phyloP scores from a whole-genome alignment of 2,329 filamentous ascomycete species.

The Exophiala phaeomuriformis region DNA sequence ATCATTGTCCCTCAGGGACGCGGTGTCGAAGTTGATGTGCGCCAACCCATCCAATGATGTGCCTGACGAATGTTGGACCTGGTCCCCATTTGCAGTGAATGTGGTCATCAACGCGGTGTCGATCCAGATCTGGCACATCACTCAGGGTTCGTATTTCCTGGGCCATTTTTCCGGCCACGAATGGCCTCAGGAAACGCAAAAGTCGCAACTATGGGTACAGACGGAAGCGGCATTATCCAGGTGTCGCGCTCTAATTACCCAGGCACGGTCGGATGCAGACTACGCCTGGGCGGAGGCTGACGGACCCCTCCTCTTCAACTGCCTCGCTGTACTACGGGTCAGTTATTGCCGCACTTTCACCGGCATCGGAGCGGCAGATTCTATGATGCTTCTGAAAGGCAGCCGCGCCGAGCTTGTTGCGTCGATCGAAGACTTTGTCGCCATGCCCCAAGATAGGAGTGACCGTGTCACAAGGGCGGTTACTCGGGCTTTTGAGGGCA shows the following conservation, averaged over 20 bases:
- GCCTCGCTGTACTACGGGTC: slow-evolving; percentile 31
- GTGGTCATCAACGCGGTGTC: slow-evolving; percentile 34
- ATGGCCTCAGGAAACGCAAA: slow-evolving; percentile 22
- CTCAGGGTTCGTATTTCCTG: slow-evolving; percentile 31
- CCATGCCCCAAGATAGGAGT: slow-evolving; percentile 26
- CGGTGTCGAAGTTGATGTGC: slow-evolving; percentile 28
- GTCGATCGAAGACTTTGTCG: slow-evolving; percentile 27
- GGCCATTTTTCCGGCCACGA: slow-evolving; percentile 22
- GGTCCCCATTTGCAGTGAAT: slow-evolving; percentile 30
- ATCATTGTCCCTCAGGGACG: slow-evolving; percentile 23
- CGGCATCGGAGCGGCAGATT: slow-evolving; percentile 29
- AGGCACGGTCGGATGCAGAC: slow-evolving; percentile 70
- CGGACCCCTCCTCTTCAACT: slow-evolving; percentile 32
- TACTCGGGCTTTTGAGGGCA: slow-evolving; percentile 29
- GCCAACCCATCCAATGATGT: slow-evolving; percentile 20
- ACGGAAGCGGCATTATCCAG: slow-evolving; percentile 29
- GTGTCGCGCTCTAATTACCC: slow-evolving; percentile 34
- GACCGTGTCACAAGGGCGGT: slow-evolving; percentile 29
- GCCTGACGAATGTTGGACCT: slow-evolving; percentile 13
- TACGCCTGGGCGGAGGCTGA: slow-evolving; percentile 52
- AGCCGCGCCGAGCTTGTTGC: slow-evolving; percentile 26
- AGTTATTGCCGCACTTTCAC: slow-evolving; percentile 31
- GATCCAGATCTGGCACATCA: slow-evolving; percentile 33
- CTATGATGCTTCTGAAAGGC: slow-evolving; percentile 29
- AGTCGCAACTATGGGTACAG: slow-evolving; percentile 23